Evolutionary conservation across 2,329 filamentous ascomycete genomes (phyloP), one percentile per base, ranked within the genome.

Genomic region (Apiospora pterosperma): DNA sequence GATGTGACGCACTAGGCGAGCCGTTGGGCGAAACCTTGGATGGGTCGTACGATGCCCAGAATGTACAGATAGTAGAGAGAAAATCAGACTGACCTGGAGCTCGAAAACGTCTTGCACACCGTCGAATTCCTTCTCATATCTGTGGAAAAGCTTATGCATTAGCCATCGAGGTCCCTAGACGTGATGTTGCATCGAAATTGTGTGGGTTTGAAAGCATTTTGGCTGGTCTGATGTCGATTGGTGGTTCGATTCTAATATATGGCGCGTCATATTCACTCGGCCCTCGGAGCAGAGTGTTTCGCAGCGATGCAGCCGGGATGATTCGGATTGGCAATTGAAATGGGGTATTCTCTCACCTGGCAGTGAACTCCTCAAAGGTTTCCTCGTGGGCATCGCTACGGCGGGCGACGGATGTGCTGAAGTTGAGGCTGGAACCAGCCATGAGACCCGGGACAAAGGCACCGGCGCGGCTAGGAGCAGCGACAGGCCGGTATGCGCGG

Each of bases 111-210:
- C 96, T 84, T 98, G 93, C 71, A 99, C 96, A 77, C 84, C 82
- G 69, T 99, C 95, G 78, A 99, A 99, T 84, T 99, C 96, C 89
- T 97, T 97, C 88, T 99, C 96, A 78, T 97, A 99, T 85, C 96
- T 99, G 79, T 74, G 65, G 65, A 65, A 62, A 67, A 68, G 65
- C 68, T 55, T 55, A 66, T 65, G 67, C 31, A 72, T 84, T 76
- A 81, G 79, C 74, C 76, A 77, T 77, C 73, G 73, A 70, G 64
- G 42, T 61, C n/a, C 25, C 52, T 10, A 34, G 11, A 38, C 14
- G 36, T 34, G 19, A 34, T 25, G 62, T 60, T 60, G 41, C 58
- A 62, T 61, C 31, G 61, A 69, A 72, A 74, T 74, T 74, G 71
- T 66, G 61, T 64, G 48, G 63, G 63, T 67, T 66, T n/a, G n/a